Conservation (phyloP, 495 filamentous ascomycete species). For the Trypethelium eluteriae region DNA sequence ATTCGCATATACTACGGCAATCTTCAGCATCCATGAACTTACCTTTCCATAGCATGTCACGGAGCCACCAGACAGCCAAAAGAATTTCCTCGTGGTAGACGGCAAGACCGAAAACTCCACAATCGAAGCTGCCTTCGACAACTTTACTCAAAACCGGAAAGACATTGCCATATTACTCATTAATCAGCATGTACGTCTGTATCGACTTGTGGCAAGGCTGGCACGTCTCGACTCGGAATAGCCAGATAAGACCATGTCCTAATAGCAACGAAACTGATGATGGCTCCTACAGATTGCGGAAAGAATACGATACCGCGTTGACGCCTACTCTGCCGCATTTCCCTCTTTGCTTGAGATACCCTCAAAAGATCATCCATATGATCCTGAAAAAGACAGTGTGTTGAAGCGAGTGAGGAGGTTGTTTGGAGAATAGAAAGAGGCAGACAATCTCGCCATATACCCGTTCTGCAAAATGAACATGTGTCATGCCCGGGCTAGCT, state of each 20-base stretch:
- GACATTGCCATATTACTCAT: slow-evolving; percentile 95
- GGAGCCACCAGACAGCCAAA: slow-evolving; percentile 71
- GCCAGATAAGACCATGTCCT: not conserved
- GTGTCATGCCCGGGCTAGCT: no score
- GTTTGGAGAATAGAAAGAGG: slow-evolving; percentile 65
- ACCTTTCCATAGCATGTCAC: slow-evolving; percentile 59
- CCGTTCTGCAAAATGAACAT: no score
- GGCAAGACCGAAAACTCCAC: slow-evolving; percentile 76
- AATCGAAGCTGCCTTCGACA: slow-evolving; percentile 87
- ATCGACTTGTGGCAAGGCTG: not conserved
- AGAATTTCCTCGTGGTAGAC: slow-evolving; percentile 97
- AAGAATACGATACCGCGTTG: slow-evolving; percentile 74
- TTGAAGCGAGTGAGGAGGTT: slow-evolving; percentile 80
- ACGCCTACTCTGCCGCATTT: slow-evolving; percentile 67
- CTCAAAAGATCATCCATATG: slow-evolving; percentile 98
- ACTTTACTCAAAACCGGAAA: slow-evolving; percentile 79
- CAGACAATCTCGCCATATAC: not conserved
- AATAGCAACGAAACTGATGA: not conserved
- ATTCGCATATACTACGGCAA: not conserved
- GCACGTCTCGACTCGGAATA: not conserved
- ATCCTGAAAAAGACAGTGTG: slow-evolving; percentile 98
- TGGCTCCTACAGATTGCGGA: slow-evolving; percentile 65
- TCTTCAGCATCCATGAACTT: slow-evolving; percentile 9
- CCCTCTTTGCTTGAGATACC: slow-evolving; percentile 85
- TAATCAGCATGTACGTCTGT: slow-evolving; percentile 80